A percentile compares a stretch with the other conserved stretches of the same genome.
Evolutionary conservation across 2,329 filamentous ascomycete genomes (phyloP).

Genomic region (Sporothrix brasiliensis): DNA sequence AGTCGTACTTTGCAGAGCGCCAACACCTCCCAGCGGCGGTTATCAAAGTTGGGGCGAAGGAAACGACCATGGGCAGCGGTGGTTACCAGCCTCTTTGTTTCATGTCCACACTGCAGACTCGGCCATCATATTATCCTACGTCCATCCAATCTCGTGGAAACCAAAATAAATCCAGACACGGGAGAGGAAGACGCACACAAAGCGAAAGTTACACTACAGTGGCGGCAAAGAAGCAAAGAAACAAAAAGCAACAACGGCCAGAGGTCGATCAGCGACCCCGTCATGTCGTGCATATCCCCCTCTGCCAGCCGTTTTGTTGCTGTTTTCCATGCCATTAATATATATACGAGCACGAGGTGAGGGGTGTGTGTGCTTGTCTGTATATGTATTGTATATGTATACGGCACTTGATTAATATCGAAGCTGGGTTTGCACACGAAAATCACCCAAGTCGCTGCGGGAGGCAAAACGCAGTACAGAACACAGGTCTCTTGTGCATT

Average conservation of each 20-base stretch:
- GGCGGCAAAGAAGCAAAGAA: not conserved
- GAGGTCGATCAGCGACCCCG: not conserved
- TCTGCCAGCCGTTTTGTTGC: slow-evolving; percentile 6
- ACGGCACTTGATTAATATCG: slow-evolving; percentile 2
- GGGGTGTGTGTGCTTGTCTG: not conserved
- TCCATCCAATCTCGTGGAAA: not conserved
- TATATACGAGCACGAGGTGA: not conserved
- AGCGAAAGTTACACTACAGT: not conserved
- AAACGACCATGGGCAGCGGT: too few relatives aligned
- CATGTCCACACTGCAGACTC: not conserved
- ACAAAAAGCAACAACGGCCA: not conserved
- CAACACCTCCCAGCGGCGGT: not conserved
- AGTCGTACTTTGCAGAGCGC: too few relatives aligned
- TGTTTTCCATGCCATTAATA: not conserved
- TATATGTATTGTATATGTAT: not conserved
- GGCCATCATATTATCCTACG: not conserved
- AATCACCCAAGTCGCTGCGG: not conserved
- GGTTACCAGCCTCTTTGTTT: not conserved
- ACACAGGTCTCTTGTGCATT: not conserved
- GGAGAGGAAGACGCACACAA: not conserved
- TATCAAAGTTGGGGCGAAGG: not conserved
- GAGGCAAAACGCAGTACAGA: slow-evolving; percentile 1
- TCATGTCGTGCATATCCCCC: slow-evolving; percentile 15
- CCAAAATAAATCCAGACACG: not conserved
- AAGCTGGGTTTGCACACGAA: slow-evolving; percentile 10